phyloP scores from a whole-genome alignment of 2,329 filamentous ascomycete genomes.

The Cercospora sesami region DNA sequence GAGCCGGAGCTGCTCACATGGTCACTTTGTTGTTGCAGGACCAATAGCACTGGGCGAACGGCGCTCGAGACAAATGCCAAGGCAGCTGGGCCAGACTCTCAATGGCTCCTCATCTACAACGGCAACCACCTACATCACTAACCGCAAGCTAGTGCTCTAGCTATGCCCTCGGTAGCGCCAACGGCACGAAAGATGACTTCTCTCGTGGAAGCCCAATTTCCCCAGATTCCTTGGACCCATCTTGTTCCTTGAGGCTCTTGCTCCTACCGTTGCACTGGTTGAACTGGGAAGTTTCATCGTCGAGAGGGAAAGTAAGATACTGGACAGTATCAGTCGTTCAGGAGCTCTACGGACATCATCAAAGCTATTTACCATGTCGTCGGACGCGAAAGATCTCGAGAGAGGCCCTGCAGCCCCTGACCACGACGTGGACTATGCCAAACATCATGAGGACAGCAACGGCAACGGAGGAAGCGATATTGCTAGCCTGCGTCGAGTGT shows the following conservation, averaged over 20 bases:
- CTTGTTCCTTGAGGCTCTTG: not conserved
- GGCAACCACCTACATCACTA: not conserved
- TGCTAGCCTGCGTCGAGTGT: not conserved
- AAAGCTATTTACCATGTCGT: not conserved
- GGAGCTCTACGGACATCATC: not conserved
- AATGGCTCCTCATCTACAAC: not conserved
- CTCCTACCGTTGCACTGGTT: not conserved
- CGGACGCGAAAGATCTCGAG: not conserved
- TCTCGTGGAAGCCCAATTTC: constrained; percentile 5
- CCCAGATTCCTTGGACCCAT: not conserved
- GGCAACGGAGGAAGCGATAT: not conserved
- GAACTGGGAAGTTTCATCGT: not conserved
- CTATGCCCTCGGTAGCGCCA: not conserved
- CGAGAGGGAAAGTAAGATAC: not conserved
- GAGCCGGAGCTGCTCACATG: not conserved
- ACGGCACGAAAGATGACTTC: not conserved
- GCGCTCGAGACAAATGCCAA: not conserved
- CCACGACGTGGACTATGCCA: not conserved
- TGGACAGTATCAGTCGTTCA: not conserved
- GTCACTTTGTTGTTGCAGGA: not conserved
- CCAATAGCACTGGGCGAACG: not conserved
- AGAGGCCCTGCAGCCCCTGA: not conserved
- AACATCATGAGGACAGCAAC: not conserved
- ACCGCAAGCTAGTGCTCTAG: not conserved
- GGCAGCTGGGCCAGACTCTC: not conserved